Evolutionary conservation across 163 green algal species (phyloP), one percentile per base, ranked within the genome.

Genomic region (Coccomyxa subellipsoidea): DNA sequence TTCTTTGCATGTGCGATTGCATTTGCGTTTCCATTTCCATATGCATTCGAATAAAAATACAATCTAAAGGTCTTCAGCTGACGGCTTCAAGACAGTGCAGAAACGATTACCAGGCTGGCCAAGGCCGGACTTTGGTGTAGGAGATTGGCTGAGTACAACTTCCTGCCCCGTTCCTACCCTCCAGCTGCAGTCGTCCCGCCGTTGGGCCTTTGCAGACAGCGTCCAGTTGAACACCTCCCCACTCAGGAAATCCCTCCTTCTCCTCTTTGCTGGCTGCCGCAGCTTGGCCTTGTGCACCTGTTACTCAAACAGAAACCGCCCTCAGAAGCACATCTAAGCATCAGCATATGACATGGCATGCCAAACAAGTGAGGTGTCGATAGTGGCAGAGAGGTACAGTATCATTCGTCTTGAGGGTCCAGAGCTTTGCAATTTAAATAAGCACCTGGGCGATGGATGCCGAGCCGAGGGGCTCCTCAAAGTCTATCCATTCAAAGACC

Each of bases 401-500:
- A n/a, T n/a, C n/a, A n/a, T n/a, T n/a, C n/a, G n/a, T n/a, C n/a
- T 8, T 59, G 47, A 59, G 21, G 47, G 47, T 59, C 47, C 15
- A 59, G 47, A 18, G 23, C 23, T 8, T 54, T 54, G 40, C 12
- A 15, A 32, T 15, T 31, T 38, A 9, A 40, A 59, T 27, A 31
- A 15, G 12, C 54, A 94, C 94, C 90, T 98, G 95, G 4, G 93
- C 89, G 10, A 98, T 95, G 29, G 95, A 98, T 10, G 95, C 95
- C 0, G 93, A 96, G 7, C 95, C 95, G 18, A 98, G 88, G 0
- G 94, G 94, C 36, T 88, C 84, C 0, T 96, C 91, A 75, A 98
- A 82, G 78, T 98, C 90, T 9, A 98, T 97, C 93, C 94, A 97
- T 81, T 96, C 92, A 87, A 98, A 98, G 31, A 98, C 83, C 18